Conservation (phyloP, 2,329 filamentous ascomycete species). For the Tolypocladium amazonense region DNA sequence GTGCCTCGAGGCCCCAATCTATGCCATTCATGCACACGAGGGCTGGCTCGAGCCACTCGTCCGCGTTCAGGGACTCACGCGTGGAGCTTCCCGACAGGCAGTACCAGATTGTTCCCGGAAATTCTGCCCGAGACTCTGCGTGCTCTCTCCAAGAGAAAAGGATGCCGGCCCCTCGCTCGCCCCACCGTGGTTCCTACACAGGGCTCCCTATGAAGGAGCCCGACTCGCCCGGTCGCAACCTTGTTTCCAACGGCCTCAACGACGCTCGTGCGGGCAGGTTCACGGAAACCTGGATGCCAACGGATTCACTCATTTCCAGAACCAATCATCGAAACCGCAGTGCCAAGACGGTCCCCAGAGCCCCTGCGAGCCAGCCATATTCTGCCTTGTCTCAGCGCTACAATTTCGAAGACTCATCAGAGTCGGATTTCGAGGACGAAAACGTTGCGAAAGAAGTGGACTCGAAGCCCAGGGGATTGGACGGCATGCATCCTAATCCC, state of each 20-base stretch:
- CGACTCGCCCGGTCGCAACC: constrained; percentile 13
- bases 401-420: constrained; percentile 27
- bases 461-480: constrained; percentile 7
- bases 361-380: constrained; percentile 31
- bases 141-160: constrained; percentile 36
- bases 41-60: constrained; percentile 47
- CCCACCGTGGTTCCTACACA: constrained; percentile 34
- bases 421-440: constrained; percentile 29
- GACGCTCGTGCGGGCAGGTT: constrained; percentile 33
- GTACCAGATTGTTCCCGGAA: constrained; percentile 36
- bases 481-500: constrained; percentile 36
- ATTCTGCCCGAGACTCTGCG: constrained; percentile 31
- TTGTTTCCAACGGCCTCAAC: constrained; percentile 11
- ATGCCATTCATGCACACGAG: constrained; percentile 78
- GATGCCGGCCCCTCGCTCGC: constrained; percentile 27
- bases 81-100: constrained; percentile 44
- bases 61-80: constrained; percentile 42
- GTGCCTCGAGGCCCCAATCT: constrained; percentile 36
- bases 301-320: constrained; percentile 41
- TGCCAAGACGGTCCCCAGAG: constrained; percentile 7
- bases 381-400: constrained; percentile 35
- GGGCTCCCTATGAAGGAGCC: constrained; percentile 36
- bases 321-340: constrained; percentile 38
- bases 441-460: constrained; percentile 15
- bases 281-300: constrained; percentile 44